Conservation (phyloP, 768 basidiomycete genomes). For the Boletus pseudopeckii region DNA sequence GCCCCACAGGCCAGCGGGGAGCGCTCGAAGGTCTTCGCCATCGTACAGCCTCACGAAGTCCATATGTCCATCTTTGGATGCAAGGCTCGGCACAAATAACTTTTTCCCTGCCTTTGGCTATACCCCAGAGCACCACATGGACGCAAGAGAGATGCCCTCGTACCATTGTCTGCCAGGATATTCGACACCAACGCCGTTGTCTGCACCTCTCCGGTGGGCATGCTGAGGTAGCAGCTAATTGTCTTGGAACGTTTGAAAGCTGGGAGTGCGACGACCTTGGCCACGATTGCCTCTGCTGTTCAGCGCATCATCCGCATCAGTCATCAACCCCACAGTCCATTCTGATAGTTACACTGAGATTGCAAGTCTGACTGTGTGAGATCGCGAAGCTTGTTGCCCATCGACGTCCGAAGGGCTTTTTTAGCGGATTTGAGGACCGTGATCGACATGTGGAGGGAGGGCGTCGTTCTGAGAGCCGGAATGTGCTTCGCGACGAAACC, state of each 20-base stretch:
- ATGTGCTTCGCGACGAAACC: not conserved
- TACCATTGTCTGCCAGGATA: constrained; percentile 53
- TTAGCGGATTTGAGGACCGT: constrained; percentile 34
- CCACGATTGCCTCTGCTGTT: constrained; percentile 37
- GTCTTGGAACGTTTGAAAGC: constrained; percentile 47
- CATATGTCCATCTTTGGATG: constrained; percentile 48
- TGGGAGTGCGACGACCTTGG: constrained; percentile 47
- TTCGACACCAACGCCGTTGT: constrained; percentile 50
- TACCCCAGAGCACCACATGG: not conserved
- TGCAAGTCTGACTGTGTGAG: constrained; percentile 46
- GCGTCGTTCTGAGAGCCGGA: not conserved
- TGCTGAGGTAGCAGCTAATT: constrained; percentile 76
- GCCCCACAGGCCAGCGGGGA: constrained; percentile 68
- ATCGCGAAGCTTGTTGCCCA: constrained; percentile 42
- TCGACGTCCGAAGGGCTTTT: constrained; percentile 55
- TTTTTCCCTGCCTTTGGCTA: constrained; percentile 46
- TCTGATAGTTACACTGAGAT: constrained; percentile 51
- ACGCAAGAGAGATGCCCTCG: constrained; percentile 11
- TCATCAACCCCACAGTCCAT: not conserved
- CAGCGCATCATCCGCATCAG: constrained; percentile 2
- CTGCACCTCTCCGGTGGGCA: constrained; percentile 69
- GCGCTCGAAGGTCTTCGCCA: constrained; percentile 50
- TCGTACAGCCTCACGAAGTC: constrained; percentile 63
- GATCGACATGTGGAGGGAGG: constrained; percentile 24
- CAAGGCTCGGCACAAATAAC: constrained; percentile 68